A percentile compares a stretch with the other conserved stretches of the same genome.
Evolutionary conservation across 768 basidiomycete genomes (phyloP).

Genomic region (Mrakia blollopis): DNA sequence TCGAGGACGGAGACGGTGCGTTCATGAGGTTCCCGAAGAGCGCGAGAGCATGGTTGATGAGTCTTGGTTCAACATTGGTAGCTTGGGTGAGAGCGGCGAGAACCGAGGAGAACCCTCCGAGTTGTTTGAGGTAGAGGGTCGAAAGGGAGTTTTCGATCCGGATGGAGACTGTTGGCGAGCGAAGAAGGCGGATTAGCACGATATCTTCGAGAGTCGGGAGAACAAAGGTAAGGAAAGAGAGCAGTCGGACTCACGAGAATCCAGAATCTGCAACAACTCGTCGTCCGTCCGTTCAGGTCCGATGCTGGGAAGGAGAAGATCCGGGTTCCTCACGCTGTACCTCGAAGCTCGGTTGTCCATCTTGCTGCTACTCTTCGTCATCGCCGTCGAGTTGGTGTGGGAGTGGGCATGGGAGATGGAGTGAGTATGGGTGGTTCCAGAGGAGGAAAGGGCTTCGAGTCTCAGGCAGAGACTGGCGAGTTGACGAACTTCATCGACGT

Average conservation of each 20-base stretch:
- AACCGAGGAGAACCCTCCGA: slow-evolving; percentile 42
- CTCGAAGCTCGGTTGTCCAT: slow-evolving; percentile 21
- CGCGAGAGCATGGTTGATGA: slow-evolving; percentile 40
- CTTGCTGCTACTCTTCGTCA: neutral
- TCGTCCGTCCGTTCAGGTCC: slow-evolving; percentile 63
- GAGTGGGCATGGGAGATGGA: neutral
- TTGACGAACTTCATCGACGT: slow-evolving; percentile 64
- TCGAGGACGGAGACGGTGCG: neutral
- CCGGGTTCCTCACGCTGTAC: slow-evolving; percentile 48
- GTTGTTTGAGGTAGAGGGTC: slow-evolving; percentile 43
- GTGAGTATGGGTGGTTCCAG: neutral
- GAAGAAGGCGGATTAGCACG: neutral
- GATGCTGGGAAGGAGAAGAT: slow-evolving; percentile 63
- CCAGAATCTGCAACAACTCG: slow-evolving; percentile 68
- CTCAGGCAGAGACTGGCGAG: slow-evolving; percentile 69
- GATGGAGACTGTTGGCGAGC: slow-evolving; percentile 49
- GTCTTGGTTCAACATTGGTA: slow-evolving; percentile 39
- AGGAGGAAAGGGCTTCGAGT: slow-evolving; percentile 59
- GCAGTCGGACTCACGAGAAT: slow-evolving; percentile 49
- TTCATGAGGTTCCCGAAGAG: slow-evolving; percentile 32
- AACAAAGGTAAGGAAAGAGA: neutral
- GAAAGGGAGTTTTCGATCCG: slow-evolving; percentile 69
- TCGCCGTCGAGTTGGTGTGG: neutral
- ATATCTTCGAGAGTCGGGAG: neutral
- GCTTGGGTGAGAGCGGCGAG: slow-evolving; percentile 41